Conservation (phyloP, 1,284 basidiomycete species). For the Ceratobasidium sp. region DNA sequence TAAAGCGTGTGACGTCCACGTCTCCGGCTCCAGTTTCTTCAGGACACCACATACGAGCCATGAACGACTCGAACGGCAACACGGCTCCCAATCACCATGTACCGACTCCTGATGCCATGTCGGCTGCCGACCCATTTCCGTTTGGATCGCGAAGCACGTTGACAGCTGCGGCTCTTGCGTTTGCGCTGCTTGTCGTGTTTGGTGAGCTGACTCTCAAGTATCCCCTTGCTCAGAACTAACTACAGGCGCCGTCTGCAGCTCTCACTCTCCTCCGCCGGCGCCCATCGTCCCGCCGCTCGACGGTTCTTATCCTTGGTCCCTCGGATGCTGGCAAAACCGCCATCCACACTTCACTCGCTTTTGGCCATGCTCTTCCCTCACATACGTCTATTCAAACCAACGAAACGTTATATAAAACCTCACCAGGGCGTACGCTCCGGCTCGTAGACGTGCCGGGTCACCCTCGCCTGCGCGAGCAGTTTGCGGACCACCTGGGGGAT, state of each 20-base stretch:
- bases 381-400: conserved; percentile 78
- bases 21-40: conserved; percentile 11
- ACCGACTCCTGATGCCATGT: conserved; percentile 27
- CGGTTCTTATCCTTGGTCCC: conserved; percentile 69
- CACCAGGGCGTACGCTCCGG: conserved; percentile 55
- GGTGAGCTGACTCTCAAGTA: conserved; percentile 4
- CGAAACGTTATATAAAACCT: conserved; percentile 57
- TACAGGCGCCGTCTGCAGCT: background rate
- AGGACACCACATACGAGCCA: conserved; percentile 40
- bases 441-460: conserved; percentile 79
- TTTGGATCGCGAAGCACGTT: conserved; percentile 18
- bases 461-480: conserved; percentile 73
- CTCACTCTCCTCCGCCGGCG: conserved; percentile 14
- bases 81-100: conserved; percentile 9
- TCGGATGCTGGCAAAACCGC: conserved; percentile 79
- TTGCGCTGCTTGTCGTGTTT: conserved; percentile 18
- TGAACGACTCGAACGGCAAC: conserved; percentile 12
- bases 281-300: conserved; percentile 26
- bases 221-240: background rate
- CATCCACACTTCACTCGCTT: conserved; percentile 67
- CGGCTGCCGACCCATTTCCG: conserved; percentile 16
- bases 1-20: conserved; percentile 40
- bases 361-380: conserved; percentile 65
- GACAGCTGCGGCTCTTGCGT: conserved; percentile 6
- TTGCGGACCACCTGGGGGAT: conserved; percentile 65